Evolutionary conservation across 805 yeast genomes (phyloP).

Genomic region (Starmerella etchellsii): DNA sequence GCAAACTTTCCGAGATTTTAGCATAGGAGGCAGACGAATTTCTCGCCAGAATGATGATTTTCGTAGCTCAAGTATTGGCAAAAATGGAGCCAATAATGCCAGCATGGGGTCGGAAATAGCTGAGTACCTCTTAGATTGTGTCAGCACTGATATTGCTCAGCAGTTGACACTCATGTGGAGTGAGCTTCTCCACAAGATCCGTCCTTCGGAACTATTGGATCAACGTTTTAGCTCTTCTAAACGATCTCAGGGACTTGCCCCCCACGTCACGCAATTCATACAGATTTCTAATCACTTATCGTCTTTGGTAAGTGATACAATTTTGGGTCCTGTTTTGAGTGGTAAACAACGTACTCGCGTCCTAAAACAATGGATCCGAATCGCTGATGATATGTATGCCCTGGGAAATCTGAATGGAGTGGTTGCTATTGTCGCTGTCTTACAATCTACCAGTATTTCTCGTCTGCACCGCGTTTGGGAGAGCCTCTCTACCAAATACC

Average conservation of each 20-base stretch:
- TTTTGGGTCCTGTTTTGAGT: slow-evolving; percentile 22
- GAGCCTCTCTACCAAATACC: slow-evolving; percentile 22
- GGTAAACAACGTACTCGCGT: slow-evolving; percentile 25
- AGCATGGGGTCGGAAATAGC: not conserved
- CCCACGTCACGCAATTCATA: slow-evolving; percentile 25
- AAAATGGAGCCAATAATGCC: not conserved
- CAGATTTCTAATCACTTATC: slow-evolving; percentile 26
- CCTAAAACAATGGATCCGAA: slow-evolving; percentile 29
- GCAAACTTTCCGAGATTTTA: slow-evolving; percentile 13
- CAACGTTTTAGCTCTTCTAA: slow-evolving; percentile 26
- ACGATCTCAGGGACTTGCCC: slow-evolving; percentile 24
- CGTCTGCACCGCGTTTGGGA: slow-evolving; percentile 29
- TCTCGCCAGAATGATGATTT: slow-evolving; percentile 6
- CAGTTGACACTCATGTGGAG: slow-evolving; percentile 28
- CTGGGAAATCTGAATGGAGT: slow-evolving; percentile 26
- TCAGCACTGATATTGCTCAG: slow-evolving; percentile 23
- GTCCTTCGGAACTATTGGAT: slow-evolving; percentile 26
- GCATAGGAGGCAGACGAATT: slow-evolving; percentile 7
- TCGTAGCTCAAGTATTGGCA: not conserved
- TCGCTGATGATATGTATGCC: slow-evolving; percentile 26
- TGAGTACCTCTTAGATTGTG: slow-evolving; percentile 3
- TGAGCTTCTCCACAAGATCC: slow-evolving; percentile 22
- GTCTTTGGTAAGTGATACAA: slow-evolving; percentile 29
- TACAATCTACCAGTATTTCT: slow-evolving; percentile 27
- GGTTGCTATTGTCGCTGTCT: slow-evolving; percentile 26